A percentile compares a stretch with the other conserved stretches of the same genome.
phyloP scores from a whole-genome alignment of 208 protist species.

The Trypanosoma rangeli region DNA sequence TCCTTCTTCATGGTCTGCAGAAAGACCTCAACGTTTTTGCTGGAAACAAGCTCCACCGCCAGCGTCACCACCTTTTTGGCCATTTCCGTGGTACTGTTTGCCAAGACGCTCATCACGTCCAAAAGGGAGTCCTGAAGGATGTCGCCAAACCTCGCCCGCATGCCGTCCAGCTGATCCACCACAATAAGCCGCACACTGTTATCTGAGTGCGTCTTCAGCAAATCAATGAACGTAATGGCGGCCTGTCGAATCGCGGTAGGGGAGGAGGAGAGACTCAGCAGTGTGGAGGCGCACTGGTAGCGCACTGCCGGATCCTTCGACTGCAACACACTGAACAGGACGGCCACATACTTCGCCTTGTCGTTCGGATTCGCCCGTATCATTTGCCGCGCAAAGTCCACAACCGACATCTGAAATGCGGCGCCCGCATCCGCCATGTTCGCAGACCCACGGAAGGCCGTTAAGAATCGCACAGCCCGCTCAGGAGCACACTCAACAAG shows the following conservation, averaged over 20 bases:
- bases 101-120: constrained; percentile 95
- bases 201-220: constrained; percentile 94
- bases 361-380: constrained; percentile 84
- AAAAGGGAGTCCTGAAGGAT: constrained; percentile 94
- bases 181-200: constrained; percentile 99
- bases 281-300: constrained; percentile 95
- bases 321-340: constrained; percentile 95
- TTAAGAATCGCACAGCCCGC: constrained; percentile 93
- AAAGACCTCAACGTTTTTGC: constrained; percentile 93
- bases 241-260: constrained; percentile 95
- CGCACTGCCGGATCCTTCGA: constrained; percentile 92
- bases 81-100: constrained; percentile 92
- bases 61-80: constrained; percentile 94
- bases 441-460: constrained; percentile 83
- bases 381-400: constrained; percentile 84
- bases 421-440: constrained; percentile 83
- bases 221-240: constrained; percentile 91
- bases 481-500: constrained; percentile 95
- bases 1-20: constrained; percentile 96
- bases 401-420: constrained; percentile 90
- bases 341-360: constrained; percentile 93
- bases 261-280: constrained; percentile 94
- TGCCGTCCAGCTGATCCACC: constrained; percentile 93
- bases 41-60: constrained; percentile 91
- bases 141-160: constrained; percentile 74